phyloP scores from a whole-genome alignment of 371 early-diverging fungal genomes.

The Mortierella sp. region DNA sequence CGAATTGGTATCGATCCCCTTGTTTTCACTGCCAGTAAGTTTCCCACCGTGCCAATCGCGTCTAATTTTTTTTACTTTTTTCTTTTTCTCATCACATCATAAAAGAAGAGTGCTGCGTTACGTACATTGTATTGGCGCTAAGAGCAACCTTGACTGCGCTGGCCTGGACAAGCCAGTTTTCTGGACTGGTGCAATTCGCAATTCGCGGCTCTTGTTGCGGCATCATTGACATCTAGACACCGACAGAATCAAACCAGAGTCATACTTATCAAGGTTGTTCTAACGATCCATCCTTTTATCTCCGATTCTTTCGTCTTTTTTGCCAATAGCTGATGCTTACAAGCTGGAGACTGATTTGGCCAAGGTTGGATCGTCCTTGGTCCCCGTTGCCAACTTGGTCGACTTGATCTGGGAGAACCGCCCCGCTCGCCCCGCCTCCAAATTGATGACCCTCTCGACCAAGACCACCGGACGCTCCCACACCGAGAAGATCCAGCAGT shows the following conservation, averaged over 20 bases:
- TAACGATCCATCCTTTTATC: background rate
- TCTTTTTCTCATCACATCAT: background rate
- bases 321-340: conserved; percentile 68
- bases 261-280: background rate
- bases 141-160: background rate
- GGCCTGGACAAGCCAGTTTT: background rate
- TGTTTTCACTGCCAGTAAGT: conserved; percentile 81
- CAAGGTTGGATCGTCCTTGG: conserved; percentile 66
- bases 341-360: conserved; percentile 70
- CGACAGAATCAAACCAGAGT: background rate
- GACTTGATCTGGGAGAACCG: conserved; percentile 85
- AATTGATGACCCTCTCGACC: conserved; percentile 74
- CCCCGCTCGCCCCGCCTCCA: conserved; percentile 65
- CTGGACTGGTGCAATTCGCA: background rate
- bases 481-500: conserved; percentile 71
- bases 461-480: conserved; percentile 82
- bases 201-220: background rate
- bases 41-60: conserved; percentile 12
- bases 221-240: conserved; percentile 1
- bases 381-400: conserved; percentile 80
- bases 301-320: background rate
- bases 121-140: background rate
- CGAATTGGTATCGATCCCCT: conserved; percentile 92
- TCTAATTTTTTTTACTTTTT: background rate
- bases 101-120: background rate